Evolutionary conservation across 2,329 filamentous ascomycete species (phyloP), one percentile per base, ranked within the genome.

Genomic region (Reticulascus tulasneorum): DNA sequence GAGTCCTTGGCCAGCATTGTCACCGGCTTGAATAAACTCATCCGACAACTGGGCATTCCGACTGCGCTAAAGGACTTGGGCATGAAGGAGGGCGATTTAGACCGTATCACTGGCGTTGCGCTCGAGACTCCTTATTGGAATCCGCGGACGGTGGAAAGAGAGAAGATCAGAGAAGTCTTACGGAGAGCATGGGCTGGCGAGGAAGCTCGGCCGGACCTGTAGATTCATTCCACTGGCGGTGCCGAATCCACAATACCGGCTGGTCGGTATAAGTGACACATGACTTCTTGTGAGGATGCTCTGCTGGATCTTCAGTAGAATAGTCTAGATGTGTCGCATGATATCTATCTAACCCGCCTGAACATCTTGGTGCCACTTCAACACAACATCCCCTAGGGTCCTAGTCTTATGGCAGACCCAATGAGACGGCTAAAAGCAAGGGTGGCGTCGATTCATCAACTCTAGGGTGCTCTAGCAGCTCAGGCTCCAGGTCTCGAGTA

Each of bases 401-500:
- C n/a, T n/a, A n/a, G n/a, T n/a, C n/a, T n/a, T n/a, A n/a, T n/a
- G n/a, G n/a, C n/a, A n/a, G n/a, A n/a, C n/a, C n/a, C n/a, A n/a
- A n/a, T n/a, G n/a, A n/a, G n/a, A n/a, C n/a, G n/a, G n/a, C n/a
- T n/a, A n/a, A n/a, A n/a, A n/a, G n/a, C n/a, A n/a, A n/a, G n/a
- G n/a, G n/a, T n/a, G n/a, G n/a, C n/a, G n/a, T n/a, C n/a, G n/a
- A n/a, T n/a, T n/a, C n/a, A n/a, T n/a, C n/a, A n/a, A n/a, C n/a
- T n/a, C n/a, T n/a, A n/a, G n/a, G n/a, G n/a, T n/a, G n/a, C n/a
- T n/a, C n/a, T n/a, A n/a, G n/a, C n/a, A n/a, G n/a, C n/a, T 23
- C 45, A 77, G 33, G 64, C 71, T 2, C 81, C 81, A 1, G 82
- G 84, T 15, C 84, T 68, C 17, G 64, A 62, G 53, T 88, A 89